Conservation (phyloP, 2,329 filamentous ascomycete species). For the Aspergillus eucalypticola region DNA sequence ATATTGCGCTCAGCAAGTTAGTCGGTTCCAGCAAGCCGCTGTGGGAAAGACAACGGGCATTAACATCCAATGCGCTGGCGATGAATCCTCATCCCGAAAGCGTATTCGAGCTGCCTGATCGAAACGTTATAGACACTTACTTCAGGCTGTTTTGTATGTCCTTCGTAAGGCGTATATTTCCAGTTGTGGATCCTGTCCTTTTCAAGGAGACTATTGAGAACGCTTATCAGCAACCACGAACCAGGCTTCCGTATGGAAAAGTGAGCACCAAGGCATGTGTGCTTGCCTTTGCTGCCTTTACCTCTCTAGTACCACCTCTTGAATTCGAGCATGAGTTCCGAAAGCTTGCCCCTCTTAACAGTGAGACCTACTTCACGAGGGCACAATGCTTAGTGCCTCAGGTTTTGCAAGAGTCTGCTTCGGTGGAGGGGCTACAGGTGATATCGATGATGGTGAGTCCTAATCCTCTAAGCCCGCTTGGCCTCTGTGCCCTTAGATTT, state of each 20-base stretch:
- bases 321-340: constrained; percentile 8
- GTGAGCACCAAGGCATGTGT: constrained; percentile 50
- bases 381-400: constrained; percentile 48
- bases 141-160: constrained; percentile 35
- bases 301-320: constrained; percentile 29
- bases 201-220: constrained; percentile 49
- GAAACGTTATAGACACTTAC: constrained; percentile 31
- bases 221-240: constrained; percentile 44
- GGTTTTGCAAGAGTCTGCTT: constrained; percentile 46
- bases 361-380: constrained; percentile 44
- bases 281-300: constrained; percentile 50
- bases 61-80: constrained; percentile 22
- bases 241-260: constrained; percentile 23
- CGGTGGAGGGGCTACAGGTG: constrained; percentile 48
- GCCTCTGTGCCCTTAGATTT: background rate
- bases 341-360: constrained; percentile 34
- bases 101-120: constrained; percentile 40
- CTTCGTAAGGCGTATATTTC: constrained; percentile 50
- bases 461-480: background rate
- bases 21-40: constrained; percentile 29
- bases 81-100: constrained; percentile 23
- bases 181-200: constrained; percentile 50
- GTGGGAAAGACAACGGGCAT: constrained; percentile 39
- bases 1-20: constrained; percentile 31
- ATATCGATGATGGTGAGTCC: constrained; percentile 51